Evolutionary conservation across 2,329 filamentous ascomycete genomes (phyloP).

Genomic region (Exophiala spinifera): DNA sequence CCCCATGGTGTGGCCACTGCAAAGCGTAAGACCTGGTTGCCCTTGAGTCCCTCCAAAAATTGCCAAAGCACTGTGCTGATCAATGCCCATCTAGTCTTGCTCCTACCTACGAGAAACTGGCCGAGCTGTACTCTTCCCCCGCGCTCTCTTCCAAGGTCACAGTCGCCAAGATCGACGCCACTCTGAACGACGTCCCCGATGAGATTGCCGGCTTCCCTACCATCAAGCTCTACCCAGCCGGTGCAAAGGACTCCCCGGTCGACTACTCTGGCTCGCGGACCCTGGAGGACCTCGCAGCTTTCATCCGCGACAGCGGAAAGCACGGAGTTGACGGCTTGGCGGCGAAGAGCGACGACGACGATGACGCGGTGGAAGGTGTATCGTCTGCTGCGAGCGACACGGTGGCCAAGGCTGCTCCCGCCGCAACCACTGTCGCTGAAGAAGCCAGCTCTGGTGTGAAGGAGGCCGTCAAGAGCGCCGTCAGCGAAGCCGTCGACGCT

Average conservation of each 20-base stretch:
- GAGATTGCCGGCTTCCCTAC: conserved; percentile 97
- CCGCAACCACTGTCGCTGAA: conserved; percentile 43
- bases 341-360: conserved; percentile 56
- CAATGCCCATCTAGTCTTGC: conserved; percentile 47
- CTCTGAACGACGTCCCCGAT: conserved; percentile 91
- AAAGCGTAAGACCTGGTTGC: conserved; percentile 52
- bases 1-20: conserved; percentile 75
- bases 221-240: conserved; percentile 96
- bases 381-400: conserved; percentile 36
- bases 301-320: conserved; percentile 94
- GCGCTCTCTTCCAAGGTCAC: conserved; percentile 58
- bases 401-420: conserved; percentile 30
- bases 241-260: conserved; percentile 77
- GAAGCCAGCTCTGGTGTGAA: conserved; percentile 61
- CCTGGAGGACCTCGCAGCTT: conserved; percentile 84
- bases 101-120: conserved; percentile 66
- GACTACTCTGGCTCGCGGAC: conserved; percentile 87
- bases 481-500: conserved; percentile 24
- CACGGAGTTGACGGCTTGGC: conserved; percentile 69
- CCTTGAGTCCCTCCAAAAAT: too few relatives aligned
- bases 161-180: conserved; percentile 91
- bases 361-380: conserved; percentile 59
- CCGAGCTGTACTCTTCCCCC: conserved; percentile 51
- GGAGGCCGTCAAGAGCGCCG: conserved; percentile 21
- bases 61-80: background rate